Percentiles rank a stretch among this genome's conserved stretches.
Evolutionary conservation across 1,139 yeast genomes (phyloP).

Genomic region (Yamadazyma trypodendri): DNA sequence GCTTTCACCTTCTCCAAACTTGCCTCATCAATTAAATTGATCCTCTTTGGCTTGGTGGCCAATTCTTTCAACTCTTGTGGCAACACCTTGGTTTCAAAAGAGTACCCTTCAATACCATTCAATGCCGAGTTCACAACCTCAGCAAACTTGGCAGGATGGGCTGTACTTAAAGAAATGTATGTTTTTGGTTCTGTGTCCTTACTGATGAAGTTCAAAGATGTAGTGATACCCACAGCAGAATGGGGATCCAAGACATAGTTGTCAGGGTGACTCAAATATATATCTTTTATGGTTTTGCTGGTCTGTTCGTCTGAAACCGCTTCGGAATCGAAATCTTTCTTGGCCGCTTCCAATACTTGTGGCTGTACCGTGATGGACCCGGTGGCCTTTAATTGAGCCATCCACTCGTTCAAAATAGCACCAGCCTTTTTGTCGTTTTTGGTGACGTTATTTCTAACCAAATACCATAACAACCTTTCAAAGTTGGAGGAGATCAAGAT

Average conservation of each 20-base stretch:
- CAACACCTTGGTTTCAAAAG: conserved; percentile 82
- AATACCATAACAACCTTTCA: conserved; percentile 94
- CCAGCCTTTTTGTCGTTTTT: conserved; percentile 74
- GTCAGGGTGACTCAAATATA: conserved; percentile 59
- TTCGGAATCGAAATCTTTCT: conserved; percentile 69
- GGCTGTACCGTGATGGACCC: conserved; percentile 77
- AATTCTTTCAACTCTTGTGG: conserved; percentile 84
- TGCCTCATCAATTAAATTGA: conserved; percentile 71
- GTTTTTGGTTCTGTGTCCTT: conserved; percentile 41
- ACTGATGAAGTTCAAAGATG: conserved; percentile 62
- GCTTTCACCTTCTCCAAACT: conserved; percentile 71
- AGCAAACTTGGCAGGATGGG: conserved; percentile 97
- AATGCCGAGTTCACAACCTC: conserved; percentile 91
- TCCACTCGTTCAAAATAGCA: conserved; percentile 66
- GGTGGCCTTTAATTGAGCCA: conserved; percentile 68
- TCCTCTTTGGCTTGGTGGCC: conserved; percentile 70
- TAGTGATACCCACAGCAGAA: conserved; percentile 89
- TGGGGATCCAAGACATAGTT: conserved; percentile 94
- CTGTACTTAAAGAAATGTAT: conserved; percentile 87
- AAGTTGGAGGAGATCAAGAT: conserved; percentile 91
- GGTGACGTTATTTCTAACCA: conserved; percentile 67
- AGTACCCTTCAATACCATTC: conserved; percentile 61
- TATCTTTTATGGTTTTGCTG: conserved; percentile 66
- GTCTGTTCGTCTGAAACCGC: conserved; percentile 80
- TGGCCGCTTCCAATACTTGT: conserved; percentile 64